Base-by-base conservation (phyloP, 495 filamentous ascomycete species). In the Bacidia rubella region DNA sequence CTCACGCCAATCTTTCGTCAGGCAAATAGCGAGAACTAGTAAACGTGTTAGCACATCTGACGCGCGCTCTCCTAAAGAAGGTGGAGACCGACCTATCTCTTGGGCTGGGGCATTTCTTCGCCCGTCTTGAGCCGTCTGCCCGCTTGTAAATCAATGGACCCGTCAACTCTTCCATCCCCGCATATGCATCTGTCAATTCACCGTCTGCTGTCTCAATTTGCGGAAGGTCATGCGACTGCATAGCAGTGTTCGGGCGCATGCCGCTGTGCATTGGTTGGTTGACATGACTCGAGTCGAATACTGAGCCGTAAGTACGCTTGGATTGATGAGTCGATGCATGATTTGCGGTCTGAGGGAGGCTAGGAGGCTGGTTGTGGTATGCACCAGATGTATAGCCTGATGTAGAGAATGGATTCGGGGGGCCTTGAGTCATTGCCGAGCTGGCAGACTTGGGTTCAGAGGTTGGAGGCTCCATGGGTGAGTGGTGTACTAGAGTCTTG, bases 81-180 rank as follows among this genome's bases (percentile, higher is more conserved):
- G 15, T 3, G 2, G 0, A 2, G n/a, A 2, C 47, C 27, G 11
- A 49, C 49, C 49, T 25, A 32, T 53, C 49, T 35, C 54, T 51
- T 3, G 57, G 60, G 49, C 52, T 55, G 0, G 58, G 58, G 27
- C 60, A 62, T 26, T 62, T 62, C 53, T 62, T 62, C 19, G 52
- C 47, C 25, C 51, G 45, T 20, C 50, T 60, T 22, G 52, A 49
- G 9, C 60, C 60, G 49, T 62, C 60, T 27, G 60, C 60, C 3
- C 60, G 56, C 48, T 50, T 53, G 38, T 62, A 62, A 15, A 54
- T 47, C 35, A 62, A 40, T 21, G 52, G 46, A 44, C 44, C 55
- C 10, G 45, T 53, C 3, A 51, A 23, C 23, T 60, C 60, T 7
- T 55, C 54, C 29, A 60, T 15, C 15, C 47, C 50, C 24, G 57